phyloP scores from a whole-genome alignment of 371 early-diverging fungal species.

The Syncephalastrum racemosum region DNA sequence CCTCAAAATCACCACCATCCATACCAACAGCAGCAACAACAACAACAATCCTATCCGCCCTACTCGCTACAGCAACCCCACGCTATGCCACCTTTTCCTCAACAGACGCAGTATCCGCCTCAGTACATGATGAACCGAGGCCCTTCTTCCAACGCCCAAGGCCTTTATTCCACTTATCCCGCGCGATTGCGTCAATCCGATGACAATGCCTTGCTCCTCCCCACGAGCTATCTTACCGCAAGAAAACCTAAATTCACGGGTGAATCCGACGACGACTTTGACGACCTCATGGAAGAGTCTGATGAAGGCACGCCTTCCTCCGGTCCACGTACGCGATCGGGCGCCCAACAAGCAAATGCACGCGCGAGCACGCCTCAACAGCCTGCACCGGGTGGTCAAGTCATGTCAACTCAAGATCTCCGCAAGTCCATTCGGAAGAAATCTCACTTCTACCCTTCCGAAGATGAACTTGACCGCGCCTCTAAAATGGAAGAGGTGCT shows the following conservation, averaged over 20 bases:
- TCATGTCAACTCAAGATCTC: conserved; percentile 13
- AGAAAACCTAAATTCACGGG: conserved; percentile 32
- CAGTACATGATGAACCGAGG: conserved; percentile 10
- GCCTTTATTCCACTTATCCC: conserved; percentile 44
- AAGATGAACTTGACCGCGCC: conserved; percentile 45
- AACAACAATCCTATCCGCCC: not conserved
- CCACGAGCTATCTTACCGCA: conserved; percentile 34
- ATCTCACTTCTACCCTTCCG: conserved; percentile 25
- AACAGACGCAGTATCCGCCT: conserved; percentile 16
- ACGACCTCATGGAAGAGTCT: conserved; percentile 29
- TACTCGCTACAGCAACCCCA: not conserved
- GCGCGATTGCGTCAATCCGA: conserved; percentile 45
- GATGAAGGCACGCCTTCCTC: conserved; percentile 30
- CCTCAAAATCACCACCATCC: conserved; percentile 5
- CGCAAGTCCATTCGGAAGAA: conserved; percentile 35
- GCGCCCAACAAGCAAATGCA: conserved; percentile 9
- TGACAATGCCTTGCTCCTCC: conserved; percentile 45
- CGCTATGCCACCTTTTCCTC: conserved; percentile 6
- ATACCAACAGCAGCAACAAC: conserved; percentile 2
- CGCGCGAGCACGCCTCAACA: conserved; percentile 4
- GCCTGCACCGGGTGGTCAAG: conserved; percentile 10
- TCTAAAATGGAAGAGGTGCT: conserved; percentile 63
- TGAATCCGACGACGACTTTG: conserved; percentile 36
- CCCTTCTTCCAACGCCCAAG: conserved; percentile 29
- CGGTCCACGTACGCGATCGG: conserved; percentile 18